Evolutionary conservation across 2,329 filamentous ascomycete species (phyloP), one percentile per base, ranked within the genome.

Genomic region (Sarocladiaceae sp.): DNA sequence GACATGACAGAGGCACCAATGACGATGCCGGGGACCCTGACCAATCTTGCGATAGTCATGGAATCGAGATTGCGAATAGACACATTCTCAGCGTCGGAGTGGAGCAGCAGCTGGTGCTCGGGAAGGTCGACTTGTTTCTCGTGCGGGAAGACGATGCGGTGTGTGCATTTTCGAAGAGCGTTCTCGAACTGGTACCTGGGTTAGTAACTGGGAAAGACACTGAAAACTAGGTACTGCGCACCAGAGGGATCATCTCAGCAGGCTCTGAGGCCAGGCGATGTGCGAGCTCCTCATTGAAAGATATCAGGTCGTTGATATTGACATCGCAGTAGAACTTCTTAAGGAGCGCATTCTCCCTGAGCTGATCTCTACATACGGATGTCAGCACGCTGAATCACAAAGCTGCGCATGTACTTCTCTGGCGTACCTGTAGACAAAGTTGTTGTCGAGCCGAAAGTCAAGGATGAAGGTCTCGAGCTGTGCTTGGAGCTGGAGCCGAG

Each of bases 301-400:
- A 94, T 68, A 97, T 97, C 54, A 99, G 75, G 67, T 99, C 93
- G 56, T 88, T 90, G 61, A 99, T 90, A 67, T 99, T 92, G 66
- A 99, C 83, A 68, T 99, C 93, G 75, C 94, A 97, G 70, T 87
- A 97, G 73, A 91, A 97, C 62, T 92, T 91, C 67, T 96, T 94
- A 37, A 96, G 78, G 1, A 97, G 80, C 7, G 94, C 91, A 73
- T 99, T 99, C 66, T 97, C 91, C 62, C 90, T 84, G 54, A 99
- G 82, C 71, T 97, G 94, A 64, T 97, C 93, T 80, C 94, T 95
- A 22, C 20, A 26, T 3, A 4, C 15, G 11, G 31, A 36, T 11
- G 15, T 25, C 35, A 50, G 25, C 20, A 37, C 2, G 4, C 23
- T 18, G 13, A 18, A 33, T 6, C 13, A 37, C 6, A 8, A 5